These are phyloP conservation scores for Amorphotheca resinae DNA, from an alignment of 495 filamentous ascomycete genomes.

Conservation along the genomic window DNA sequence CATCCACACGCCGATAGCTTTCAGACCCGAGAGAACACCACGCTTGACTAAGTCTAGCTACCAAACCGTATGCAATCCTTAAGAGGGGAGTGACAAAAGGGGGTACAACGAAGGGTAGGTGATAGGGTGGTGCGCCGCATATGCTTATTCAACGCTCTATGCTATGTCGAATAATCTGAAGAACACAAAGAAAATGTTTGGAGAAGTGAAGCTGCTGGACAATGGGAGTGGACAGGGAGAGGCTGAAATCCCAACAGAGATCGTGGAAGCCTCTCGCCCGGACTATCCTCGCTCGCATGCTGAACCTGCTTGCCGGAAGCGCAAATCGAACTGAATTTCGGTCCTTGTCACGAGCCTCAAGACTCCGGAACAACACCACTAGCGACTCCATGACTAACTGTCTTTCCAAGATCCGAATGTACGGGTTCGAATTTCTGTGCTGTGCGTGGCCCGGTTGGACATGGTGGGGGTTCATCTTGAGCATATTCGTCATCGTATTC, in stretches of 20 bases:
- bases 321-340: not conserved
- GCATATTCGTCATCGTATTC: conserved; percentile 41
- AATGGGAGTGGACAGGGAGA: not conserved
- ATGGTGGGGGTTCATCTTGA: conserved; percentile 18
- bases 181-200: not conserved
- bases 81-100: not conserved
- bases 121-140: not conserved
- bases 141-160: conserved; percentile 2
- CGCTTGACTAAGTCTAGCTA: conserved; percentile 3
- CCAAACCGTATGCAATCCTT: conserved; percentile 1
- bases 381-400: not conserved
- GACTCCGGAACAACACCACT: not conserved
- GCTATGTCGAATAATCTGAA: not conserved
- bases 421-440: not conserved
- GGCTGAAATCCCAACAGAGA: not conserved
- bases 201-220: too few relatives aligned
- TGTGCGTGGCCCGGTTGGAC: conserved; percentile 1
- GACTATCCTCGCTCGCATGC: not conserved
- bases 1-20: not conserved
- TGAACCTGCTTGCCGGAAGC: not conserved
- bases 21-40: not conserved
- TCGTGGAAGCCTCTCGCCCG: not conserved
- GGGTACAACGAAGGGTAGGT: not conserved
- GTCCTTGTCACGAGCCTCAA: not conserved
- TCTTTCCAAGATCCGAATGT: not conserved